Evolutionary conservation across 1,139 yeast species (phyloP).

Genomic region (Pichia sp.): DNA sequence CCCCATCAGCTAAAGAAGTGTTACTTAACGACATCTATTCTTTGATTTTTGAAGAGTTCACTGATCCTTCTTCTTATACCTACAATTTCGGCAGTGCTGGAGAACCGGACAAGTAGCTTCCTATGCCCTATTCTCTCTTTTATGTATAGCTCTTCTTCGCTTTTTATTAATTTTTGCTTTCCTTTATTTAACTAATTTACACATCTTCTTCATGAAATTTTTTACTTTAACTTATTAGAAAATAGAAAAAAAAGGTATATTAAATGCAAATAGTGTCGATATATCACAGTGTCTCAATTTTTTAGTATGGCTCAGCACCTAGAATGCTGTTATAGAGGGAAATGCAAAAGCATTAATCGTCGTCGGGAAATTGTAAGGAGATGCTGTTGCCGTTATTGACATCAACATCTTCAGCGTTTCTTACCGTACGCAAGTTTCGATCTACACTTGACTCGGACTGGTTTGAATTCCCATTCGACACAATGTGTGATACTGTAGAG

Average conservation of each 20-base stretch:
- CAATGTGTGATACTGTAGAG: background rate
- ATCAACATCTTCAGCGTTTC: slow-evolving; percentile 9
- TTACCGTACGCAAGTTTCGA: background rate
- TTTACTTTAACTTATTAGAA: background rate
- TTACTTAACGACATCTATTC: slow-evolving; percentile 35
- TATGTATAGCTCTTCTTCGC: background rate
- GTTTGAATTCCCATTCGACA: background rate
- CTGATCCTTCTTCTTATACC: slow-evolving; percentile 28
- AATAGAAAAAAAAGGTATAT: background rate
- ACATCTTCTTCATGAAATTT: background rate
- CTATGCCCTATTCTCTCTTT: background rate
- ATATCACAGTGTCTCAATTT: background rate
- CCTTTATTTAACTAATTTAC: background rate
- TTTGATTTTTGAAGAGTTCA: slow-evolving; percentile 36
- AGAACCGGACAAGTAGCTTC: background rate
- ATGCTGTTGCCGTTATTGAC: slow-evolving; percentile 19
- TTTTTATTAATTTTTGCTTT: background rate
- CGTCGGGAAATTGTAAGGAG: slow-evolving; percentile 17
- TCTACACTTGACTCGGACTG: background rate
- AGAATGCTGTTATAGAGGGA: background rate
- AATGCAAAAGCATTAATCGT: slow-evolving; percentile 4
- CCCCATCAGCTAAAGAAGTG: slow-evolving; percentile 26
- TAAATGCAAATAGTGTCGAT: background rate
- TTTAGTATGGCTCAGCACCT: background rate
- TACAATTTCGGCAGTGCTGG: slow-evolving; percentile 1